These are phyloP conservation scores for Rostrohypoxylon terebratum DNA, from an alignment of 495 filamentous ascomycete genomes.

Conservation along the genomic window DNA sequence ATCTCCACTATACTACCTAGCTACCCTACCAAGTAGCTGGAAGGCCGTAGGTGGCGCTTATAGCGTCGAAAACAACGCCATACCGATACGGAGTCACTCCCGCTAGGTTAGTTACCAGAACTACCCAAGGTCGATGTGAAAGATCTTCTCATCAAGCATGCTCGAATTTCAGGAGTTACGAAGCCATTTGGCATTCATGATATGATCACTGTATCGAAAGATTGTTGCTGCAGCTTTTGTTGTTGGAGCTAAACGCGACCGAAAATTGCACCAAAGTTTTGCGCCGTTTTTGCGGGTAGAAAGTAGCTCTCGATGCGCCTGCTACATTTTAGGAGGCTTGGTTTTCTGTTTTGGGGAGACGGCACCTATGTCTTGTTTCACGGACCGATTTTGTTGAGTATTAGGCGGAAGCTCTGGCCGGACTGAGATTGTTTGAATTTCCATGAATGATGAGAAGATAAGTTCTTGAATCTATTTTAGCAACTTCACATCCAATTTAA, in stretches of 20 bases:
- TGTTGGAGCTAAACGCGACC: neutral
- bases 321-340: neutral
- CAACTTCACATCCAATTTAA: neutral
- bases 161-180: conserved; percentile 75
- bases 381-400: conserved; percentile 27
- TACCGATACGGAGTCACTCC: conserved; percentile 66
- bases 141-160: conserved; percentile 62
- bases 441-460: too few species aligned
- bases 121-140: conserved; percentile 62
- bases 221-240: conserved; percentile 27
- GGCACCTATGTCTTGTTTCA: conserved; percentile 8
- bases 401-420: conserved; percentile 9
- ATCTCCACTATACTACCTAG: neutral
- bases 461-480: neutral
- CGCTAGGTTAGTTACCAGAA: conserved; percentile 71
- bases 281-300: neutral
- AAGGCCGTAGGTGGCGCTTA: conserved; percentile 49
- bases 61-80: conserved; percentile 69
- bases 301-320: conserved; percentile 2
- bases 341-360: neutral
- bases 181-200: too few species aligned
- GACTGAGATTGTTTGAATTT: conserved; percentile 1
- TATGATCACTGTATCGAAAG: conserved; percentile 45
- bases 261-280: conserved; percentile 28
- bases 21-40: neutral